These are phyloP conservation scores for Phytophthora hibernalis DNA, from an alignment of 352 stramenopile genomes.

Conservation along the genomic window DNA sequence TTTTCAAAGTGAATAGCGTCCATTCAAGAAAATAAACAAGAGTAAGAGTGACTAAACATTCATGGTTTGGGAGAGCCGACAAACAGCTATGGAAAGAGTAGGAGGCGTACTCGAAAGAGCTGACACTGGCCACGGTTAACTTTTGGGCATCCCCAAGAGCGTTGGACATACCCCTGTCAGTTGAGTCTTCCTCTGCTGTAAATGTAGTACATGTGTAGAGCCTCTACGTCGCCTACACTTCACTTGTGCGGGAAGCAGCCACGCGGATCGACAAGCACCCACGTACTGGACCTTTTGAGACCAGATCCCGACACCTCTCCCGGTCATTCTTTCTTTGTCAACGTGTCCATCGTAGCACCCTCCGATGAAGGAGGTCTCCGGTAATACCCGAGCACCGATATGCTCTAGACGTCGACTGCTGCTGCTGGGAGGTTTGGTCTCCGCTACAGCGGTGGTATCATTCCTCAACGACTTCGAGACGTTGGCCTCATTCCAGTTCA, in stretches of 20 bases:
- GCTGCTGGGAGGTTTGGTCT: conserved; percentile 24
- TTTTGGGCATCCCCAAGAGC: no score
- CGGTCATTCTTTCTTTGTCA: conserved; percentile 15
- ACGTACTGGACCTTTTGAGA: neutral
- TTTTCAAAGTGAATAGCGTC: no score
- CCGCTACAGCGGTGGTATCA: conserved; percentile 18
- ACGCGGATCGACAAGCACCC: conserved; percentile 17
- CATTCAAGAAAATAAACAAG: no score
- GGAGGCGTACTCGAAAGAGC: no score
- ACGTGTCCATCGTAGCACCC: neutral
- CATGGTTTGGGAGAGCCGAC: no score
- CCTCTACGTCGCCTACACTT: neutral
- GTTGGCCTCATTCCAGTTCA: conserved; percentile 14
- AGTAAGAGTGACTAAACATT: no score
- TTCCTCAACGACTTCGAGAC: conserved; percentile 25
- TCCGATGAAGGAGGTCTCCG: conserved; percentile 15
- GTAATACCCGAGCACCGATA: conserved; percentile 5
- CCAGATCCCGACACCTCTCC: conserved; percentile 3
- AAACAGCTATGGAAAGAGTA: no score
- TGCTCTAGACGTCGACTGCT: conserved; percentile 23
- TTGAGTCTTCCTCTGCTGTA: no score
- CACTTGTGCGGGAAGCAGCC: conserved; percentile 7
- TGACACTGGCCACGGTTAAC: no score
- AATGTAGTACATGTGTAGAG: no score
- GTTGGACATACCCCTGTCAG: conserved; percentile 21